Evolutionary conservation across 352 stramenopile genomes (phyloP), one percentile per base, ranked within the genome.

Genomic region (Peronospora destructor): DNA sequence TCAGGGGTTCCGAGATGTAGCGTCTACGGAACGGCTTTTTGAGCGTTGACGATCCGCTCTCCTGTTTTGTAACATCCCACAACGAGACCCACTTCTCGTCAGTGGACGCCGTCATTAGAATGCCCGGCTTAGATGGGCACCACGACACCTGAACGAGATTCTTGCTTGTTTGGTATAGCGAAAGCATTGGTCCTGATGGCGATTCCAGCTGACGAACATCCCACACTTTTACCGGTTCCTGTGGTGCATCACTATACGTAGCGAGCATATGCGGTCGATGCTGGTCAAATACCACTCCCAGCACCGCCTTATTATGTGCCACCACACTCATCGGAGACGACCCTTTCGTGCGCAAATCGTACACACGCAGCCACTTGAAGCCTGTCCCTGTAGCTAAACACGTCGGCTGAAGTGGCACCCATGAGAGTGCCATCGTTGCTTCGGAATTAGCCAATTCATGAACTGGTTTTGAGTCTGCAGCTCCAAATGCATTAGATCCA

Each of bases 361-460:
- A 91, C 40, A 94, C 78, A 21, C 83, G 72, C 10, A 94, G 58
- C 83, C 83, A 94, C 69, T 91, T 91, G 62, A 94, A 94, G 2
- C 83, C 83, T 13, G 83, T 94, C 13, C 83, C 83, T 5, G 77
- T 87, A 0, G 81, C 81, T 29, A 94, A 54, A 38, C 78, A 91
- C 36, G 76, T 84, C 2, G 83, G 80, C 47, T 94, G 78, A 19
- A 76, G 53, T n/a, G 83, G 83, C 16, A 94, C 76, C 83, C 83
- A 94, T 26, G 78, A 84, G 1, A 94, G 56, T 33, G 80, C 83
- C 40, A 91, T 69, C 0, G 82, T 91, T 1, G 80, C 83, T 36
- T 94, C 83, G 0, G 83, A 91, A 60, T 94, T 91, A 21, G 80
- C 76, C 21, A 94, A 41, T 59, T 94, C 83, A 56, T 93, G 63